phyloP scores from a whole-genome alignment of 2,329 filamentous ascomycete species.

The Botrytis deweyae region DNA sequence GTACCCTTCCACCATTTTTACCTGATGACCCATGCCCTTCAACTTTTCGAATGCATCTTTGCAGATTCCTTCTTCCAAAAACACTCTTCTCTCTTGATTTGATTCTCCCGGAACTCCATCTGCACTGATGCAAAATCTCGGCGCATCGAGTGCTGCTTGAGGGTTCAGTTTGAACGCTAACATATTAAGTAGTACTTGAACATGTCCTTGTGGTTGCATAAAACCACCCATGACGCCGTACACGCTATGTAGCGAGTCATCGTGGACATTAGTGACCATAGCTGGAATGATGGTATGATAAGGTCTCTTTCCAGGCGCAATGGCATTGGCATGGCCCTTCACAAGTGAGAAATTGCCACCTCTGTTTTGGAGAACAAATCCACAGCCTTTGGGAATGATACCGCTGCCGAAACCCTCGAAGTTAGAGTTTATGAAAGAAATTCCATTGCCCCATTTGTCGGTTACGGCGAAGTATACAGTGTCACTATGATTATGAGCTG shows the following conservation, averaged over 20 bases:
- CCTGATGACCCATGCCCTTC: slow-evolving; percentile 67
- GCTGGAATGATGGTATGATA: slow-evolving; percentile 98
- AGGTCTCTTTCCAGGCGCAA: slow-evolving; percentile 80
- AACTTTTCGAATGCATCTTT: slow-evolving; percentile 67
- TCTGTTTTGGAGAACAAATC: slow-evolving; percentile 93
- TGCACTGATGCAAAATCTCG: slow-evolving; percentile 82
- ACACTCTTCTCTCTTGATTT: slow-evolving; percentile 59
- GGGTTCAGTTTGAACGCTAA: slow-evolving; percentile 77
- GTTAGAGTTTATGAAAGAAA: slow-evolving; percentile 96
- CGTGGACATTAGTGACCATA: slow-evolving; percentile 74
- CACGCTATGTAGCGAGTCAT: slow-evolving; percentile 75
- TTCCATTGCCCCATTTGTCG: slow-evolving; percentile 80
- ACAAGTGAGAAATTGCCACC: slow-evolving; percentile 81
- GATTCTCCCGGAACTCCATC: slow-evolving; percentile 61
- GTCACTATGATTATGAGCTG: slow-evolving; percentile 81
- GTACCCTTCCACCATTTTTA: slow-evolving; percentile 66
- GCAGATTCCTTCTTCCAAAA: slow-evolving; percentile 79
- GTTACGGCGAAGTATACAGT: slow-evolving; percentile 92
- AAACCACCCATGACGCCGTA: slow-evolving; percentile 98
- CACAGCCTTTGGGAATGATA: slow-evolving; percentile 82
- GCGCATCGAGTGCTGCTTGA: slow-evolving; percentile 86
- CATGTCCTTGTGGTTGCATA: slow-evolving; percentile 96
- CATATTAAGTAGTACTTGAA: slow-evolving; percentile 90
- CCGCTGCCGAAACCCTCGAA: slow-evolving; percentile 84
- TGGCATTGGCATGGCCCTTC: slow-evolving; percentile 70